A percentile compares a stretch with the other conserved stretches of the same genome.
Evolutionary conservation across 129 eudicot species (phyloP).

Genomic region (Pittosporum tobira): DNA sequence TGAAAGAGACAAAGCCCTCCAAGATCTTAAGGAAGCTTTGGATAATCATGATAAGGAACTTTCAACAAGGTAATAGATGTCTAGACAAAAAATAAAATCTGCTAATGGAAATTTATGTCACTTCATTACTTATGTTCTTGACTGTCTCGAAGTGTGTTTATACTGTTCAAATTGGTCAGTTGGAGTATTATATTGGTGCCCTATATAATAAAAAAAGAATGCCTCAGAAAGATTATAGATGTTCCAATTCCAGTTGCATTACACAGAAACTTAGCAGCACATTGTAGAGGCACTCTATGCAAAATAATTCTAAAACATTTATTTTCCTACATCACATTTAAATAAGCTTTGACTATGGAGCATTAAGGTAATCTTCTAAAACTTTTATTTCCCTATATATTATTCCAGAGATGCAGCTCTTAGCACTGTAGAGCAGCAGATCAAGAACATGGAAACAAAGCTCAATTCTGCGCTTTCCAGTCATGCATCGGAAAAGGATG

Average conservation of each 20-base stretch:
- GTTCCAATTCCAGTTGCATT: no score
- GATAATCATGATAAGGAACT: slow-evolving; percentile 57
- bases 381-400: not conserved
- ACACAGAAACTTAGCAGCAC: no score
- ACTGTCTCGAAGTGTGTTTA: not conserved
- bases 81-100: no score
- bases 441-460: slow-evolving; percentile 67
- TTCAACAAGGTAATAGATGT: slow-evolving; percentile 42
- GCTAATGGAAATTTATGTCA: not conserved
- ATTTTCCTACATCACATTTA: not conserved
- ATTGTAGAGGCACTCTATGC: not conserved
- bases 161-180: not conserved
- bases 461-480: slow-evolving; percentile 50
- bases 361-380: not conserved
- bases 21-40: slow-evolving; percentile 67
- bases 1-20: slow-evolving; percentile 75
- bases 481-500: slow-evolving; percentile 63
- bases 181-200: not conserved
- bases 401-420: slow-evolving; percentile 70
- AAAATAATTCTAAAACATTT: not conserved
- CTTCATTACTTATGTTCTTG: not conserved
- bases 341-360: not conserved
- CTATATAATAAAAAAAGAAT: not conserved
- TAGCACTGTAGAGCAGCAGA: slow-evolving; percentile 49
- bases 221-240: no score